Percentiles rank a stretch among this genome's conserved stretches.
Evolutionary conservation across 1,284 basidiomycete genomes (phyloP).

Genomic region (Trichosporon ovoides): DNA sequence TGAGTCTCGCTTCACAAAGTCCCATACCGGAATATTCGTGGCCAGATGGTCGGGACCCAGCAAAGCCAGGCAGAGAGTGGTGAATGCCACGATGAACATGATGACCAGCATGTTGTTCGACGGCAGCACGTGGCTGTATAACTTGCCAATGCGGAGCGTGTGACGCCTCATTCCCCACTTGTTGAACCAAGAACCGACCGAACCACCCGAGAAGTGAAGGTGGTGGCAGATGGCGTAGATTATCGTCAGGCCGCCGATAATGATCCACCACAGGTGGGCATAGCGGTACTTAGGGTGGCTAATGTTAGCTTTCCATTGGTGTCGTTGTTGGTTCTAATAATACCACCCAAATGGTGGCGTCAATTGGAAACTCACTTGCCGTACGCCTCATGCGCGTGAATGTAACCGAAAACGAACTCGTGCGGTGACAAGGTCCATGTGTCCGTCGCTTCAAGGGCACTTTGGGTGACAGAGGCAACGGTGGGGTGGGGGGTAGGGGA

Average conservation of each 20-base stretch:
- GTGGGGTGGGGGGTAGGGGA: neutral
- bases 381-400: neutral
- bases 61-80: slow-evolving; percentile 54
- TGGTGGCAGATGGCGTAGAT: slow-evolving; percentile 41
- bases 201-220: slow-evolving; percentile 33
- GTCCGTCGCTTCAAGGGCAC: neutral
- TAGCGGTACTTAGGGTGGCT: slow-evolving; percentile 37
- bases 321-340: neutral
- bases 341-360: neutral
- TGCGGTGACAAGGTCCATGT: neutral
- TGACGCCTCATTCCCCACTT: slow-evolving; percentile 37
- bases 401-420: slow-evolving; percentile 1
- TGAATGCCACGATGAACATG: slow-evolving; percentile 51
- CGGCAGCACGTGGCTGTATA: slow-evolving; percentile 51
- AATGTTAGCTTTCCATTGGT: neutral
- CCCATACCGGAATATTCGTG: slow-evolving; percentile 50
- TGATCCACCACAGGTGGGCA: slow-evolving; percentile 44
- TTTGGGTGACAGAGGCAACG: neutral
- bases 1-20: slow-evolving; percentile 27
- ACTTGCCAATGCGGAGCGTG: slow-evolving; percentile 19
- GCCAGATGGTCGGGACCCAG: slow-evolving; percentile 70
- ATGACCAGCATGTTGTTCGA: slow-evolving; percentile 60
- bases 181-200: slow-evolving; percentile 34
- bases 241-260: slow-evolving; percentile 30
- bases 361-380: neutral